Percentiles rank a stretch among this genome's conserved stretches.
phyloP scores from a whole-genome alignment of 2,329 filamentous ascomycete species.

The Verticillium alfalfae region DNA sequence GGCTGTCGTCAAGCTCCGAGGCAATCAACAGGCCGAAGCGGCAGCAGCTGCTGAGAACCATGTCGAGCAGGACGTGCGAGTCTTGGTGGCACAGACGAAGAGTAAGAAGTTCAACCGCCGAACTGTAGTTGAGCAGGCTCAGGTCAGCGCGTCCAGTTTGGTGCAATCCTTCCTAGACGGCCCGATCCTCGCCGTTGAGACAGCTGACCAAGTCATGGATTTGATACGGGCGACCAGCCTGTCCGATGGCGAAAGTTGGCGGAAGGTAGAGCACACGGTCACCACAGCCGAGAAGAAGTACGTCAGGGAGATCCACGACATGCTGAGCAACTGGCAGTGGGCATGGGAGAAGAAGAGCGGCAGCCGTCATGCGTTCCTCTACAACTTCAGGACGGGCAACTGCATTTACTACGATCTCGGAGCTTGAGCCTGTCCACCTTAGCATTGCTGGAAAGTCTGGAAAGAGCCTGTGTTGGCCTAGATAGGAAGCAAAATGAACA shows the following conservation, averaged over 20 bases:
- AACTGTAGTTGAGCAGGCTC: constrained; percentile 77
- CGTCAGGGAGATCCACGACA: constrained; percentile 72
- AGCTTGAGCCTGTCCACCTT: constrained; percentile 19
- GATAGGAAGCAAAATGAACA: neutral
- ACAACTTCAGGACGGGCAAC: constrained; percentile 81
- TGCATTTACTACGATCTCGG: constrained; percentile 82
- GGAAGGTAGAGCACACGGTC: constrained; percentile 70
- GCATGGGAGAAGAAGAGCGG: constrained; percentile 48
- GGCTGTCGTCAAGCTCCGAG: constrained; percentile 40
- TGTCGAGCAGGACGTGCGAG: constrained; percentile 68
- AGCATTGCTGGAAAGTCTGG: neutral
- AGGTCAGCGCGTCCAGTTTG: constrained; percentile 52
- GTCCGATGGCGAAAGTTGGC: constrained; percentile 79
- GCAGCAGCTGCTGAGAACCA: constrained; percentile 20
- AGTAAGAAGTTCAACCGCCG: constrained; percentile 90
- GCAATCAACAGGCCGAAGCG: constrained; percentile 24
- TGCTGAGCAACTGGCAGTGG: constrained; percentile 60
- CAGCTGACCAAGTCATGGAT: constrained; percentile 76
- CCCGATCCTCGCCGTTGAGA: constrained; percentile 83
- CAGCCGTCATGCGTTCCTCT: constrained; percentile 74
- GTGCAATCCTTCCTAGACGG: constrained; percentile 68
- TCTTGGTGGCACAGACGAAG: constrained; percentile 76
- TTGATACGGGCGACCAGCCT: constrained; percentile 68
- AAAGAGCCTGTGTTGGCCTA: neutral
- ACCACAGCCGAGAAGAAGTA: constrained; percentile 77